These are phyloP conservation scores for Cyclospora cayetanensis DNA, from an alignment of 169 alveolate genomes.

Conservation along the genomic window DNA sequence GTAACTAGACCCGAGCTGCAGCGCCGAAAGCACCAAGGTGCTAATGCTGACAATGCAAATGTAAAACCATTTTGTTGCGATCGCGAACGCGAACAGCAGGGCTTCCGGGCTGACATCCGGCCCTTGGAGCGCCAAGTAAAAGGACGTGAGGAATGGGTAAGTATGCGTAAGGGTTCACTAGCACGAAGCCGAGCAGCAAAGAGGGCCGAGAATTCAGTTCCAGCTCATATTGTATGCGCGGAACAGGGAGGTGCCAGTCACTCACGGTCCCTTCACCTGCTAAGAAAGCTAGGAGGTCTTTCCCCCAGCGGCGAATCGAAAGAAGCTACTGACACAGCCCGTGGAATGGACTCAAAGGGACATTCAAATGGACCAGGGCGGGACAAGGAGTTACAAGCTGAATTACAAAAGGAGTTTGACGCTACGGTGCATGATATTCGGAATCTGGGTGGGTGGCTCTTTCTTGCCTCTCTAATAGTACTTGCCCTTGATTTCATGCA, in stretches of 20 bases:
- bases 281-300: neutral
- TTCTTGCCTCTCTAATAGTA: neutral
- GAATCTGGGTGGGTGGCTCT: constrained; percentile 31
- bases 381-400: neutral
- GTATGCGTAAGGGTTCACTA: too few species aligned
- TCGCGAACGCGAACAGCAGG: too few species aligned
- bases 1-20: too few species aligned
- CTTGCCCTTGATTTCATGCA: neutral
- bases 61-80: too few species aligned
- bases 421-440: constrained; percentile 31
- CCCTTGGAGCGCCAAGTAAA: neutral
- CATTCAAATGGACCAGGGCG: neutral
- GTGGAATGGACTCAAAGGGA: neutral
- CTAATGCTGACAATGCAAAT: too few species aligned
- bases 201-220: too few species aligned
- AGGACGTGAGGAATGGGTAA: neutral
- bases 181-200: too few species aligned
- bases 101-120: too few species aligned
- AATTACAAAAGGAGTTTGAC: constrained; percentile 7
- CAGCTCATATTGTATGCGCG: too few species aligned
- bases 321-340: neutral
- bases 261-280: constrained; percentile 5
- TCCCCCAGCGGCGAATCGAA: neutral
- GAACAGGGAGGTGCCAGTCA: too few species aligned
- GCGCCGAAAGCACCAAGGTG: too few species aligned